phyloP scores from a whole-genome alignment of 208 protist species.

The Leishmania tropica region DNA sequence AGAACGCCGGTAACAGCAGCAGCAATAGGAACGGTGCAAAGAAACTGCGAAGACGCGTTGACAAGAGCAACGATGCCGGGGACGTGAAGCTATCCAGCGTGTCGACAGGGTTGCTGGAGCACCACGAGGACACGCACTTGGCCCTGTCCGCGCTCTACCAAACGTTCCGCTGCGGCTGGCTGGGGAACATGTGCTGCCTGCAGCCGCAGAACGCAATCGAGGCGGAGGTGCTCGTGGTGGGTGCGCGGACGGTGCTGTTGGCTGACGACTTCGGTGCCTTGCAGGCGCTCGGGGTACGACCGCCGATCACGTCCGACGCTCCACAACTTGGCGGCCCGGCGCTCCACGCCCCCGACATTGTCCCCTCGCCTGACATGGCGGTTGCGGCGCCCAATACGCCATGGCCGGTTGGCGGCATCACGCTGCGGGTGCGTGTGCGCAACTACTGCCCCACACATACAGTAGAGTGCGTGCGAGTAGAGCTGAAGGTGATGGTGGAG shows the following conservation, averaged over 20 bases:
- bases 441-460: slow-evolving; percentile 39
- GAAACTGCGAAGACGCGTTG: neutral
- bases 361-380: slow-evolving; percentile 6
- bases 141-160: slow-evolving; percentile 56
- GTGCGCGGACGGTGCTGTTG: slow-evolving; percentile 47
- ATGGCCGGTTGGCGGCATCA: slow-evolving; percentile 44
- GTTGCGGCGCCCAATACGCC: slow-evolving; percentile 33
- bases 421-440: slow-evolving; percentile 50
- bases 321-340: slow-evolving; percentile 14
- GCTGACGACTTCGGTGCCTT: slow-evolving; percentile 33
- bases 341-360: neutral
- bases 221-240: slow-evolving; percentile 57
- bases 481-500: slow-evolving; percentile 52
- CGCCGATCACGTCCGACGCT: neutral
- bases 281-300: slow-evolving; percentile 28
- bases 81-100: slow-evolving; percentile 7
- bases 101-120: slow-evolving; percentile 9
- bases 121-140: slow-evolving; percentile 24
- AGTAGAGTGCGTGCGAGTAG: slow-evolving; percentile 46
- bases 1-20: neutral
- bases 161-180: slow-evolving; percentile 42
- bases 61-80: neutral
- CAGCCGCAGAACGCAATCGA: slow-evolving; percentile 40
- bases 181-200: slow-evolving; percentile 63
- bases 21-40: neutral